Evolutionary conservation across 768 basidiomycete genomes (phyloP).

Genomic region (Pisolithus microcarpus): DNA sequence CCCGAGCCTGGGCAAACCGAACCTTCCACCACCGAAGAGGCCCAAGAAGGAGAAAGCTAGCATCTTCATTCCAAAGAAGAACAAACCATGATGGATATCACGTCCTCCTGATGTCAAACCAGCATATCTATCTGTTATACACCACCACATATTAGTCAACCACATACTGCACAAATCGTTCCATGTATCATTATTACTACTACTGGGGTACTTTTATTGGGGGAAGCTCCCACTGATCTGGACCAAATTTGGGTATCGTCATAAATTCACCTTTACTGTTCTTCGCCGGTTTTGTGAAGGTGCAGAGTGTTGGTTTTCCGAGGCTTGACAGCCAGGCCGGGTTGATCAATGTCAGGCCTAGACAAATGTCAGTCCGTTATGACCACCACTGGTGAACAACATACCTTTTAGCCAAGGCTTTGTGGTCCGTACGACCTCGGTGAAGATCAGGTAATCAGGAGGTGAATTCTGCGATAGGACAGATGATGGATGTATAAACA

Average conservation of each 20-base stretch:
- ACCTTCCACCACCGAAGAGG: slow-evolving; percentile 25
- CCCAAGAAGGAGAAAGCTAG: slow-evolving; percentile 28
- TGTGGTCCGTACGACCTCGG: slow-evolving; percentile 73
- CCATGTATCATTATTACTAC: slow-evolving; percentile 15
- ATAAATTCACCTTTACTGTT: slow-evolving; percentile 60
- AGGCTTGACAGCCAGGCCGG: slow-evolving; percentile 80
- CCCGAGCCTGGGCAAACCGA: slow-evolving; percentile 16
- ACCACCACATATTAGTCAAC: neutral
- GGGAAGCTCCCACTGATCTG: slow-evolving; percentile 82
- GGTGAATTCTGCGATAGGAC: slow-evolving; percentile 59
- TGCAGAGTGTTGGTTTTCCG: slow-evolving; percentile 74
- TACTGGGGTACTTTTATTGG: slow-evolving; percentile 31
- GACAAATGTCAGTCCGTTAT: neutral
- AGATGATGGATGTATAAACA: slow-evolving; percentile 91
- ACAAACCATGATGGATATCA: slow-evolving; percentile 20
- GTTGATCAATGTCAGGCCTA: slow-evolving; percentile 81
- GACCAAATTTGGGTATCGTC: slow-evolving; percentile 80
- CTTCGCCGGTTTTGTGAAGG: slow-evolving; percentile 80
- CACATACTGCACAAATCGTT: neutral
- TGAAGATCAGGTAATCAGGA: slow-evolving; percentile 81
- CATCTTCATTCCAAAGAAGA: slow-evolving; percentile 62
- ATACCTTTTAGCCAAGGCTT: slow-evolving; percentile 76
- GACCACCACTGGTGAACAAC: slow-evolving; percentile 6
- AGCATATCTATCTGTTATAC: too few species aligned
- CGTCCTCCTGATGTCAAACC: neutral